phyloP scores from a whole-genome alignment of 2,329 filamentous ascomycete genomes.

The Ophiostoma quercus region DNA sequence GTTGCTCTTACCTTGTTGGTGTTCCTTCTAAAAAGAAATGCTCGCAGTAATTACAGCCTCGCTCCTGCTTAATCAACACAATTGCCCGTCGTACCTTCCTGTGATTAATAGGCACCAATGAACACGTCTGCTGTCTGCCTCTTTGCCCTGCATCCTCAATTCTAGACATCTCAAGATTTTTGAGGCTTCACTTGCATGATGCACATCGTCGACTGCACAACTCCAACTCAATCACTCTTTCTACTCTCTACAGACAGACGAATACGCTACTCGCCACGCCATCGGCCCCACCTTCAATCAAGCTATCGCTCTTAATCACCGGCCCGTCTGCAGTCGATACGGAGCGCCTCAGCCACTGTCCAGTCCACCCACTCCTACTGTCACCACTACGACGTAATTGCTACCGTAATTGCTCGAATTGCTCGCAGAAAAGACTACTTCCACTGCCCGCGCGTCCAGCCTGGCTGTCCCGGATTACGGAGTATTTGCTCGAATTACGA shows the following conservation, averaged over 20 bases:
- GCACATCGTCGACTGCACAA: neutral
- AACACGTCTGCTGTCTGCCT: neutral
- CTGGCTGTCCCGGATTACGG: neutral
- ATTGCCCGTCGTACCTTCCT: neutral
- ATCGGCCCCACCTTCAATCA: neutral
- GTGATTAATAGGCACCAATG: neutral
- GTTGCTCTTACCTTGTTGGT: neutral
- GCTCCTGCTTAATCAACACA: neutral
- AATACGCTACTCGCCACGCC: neutral
- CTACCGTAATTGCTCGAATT: neutral
- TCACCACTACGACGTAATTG: conserved; percentile 1
- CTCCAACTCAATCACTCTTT: neutral
- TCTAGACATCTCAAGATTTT: neutral
- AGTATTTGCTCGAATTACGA: conserved; percentile 18
- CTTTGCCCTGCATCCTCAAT: neutral
- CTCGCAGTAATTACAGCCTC: neutral
- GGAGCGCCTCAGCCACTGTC: neutral
- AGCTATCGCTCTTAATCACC: neutral
- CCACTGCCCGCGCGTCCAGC: conserved; percentile 1
- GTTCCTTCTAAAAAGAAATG: no score
- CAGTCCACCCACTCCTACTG: neutral
- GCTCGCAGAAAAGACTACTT: neutral
- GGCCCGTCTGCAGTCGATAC: neutral
- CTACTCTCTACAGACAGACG: neutral
- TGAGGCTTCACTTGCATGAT: neutral